Evolutionary conservation across 208 protist genomes (phyloP).

Genomic region (Herpetomonas samuelpessoai): DNA sequence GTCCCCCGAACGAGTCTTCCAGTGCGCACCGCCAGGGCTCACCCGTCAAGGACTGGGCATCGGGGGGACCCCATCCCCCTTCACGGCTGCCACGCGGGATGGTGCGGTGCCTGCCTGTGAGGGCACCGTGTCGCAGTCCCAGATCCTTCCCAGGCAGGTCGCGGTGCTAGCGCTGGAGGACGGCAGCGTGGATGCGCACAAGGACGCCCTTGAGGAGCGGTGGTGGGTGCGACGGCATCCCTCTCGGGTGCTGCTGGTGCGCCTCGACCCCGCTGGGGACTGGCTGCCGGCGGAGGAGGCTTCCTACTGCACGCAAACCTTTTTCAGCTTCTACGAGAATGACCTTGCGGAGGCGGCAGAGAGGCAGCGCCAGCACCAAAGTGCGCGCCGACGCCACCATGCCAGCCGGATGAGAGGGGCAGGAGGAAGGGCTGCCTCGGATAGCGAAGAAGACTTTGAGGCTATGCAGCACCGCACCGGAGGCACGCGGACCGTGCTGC

Average conservation of each 20-base stretch:
- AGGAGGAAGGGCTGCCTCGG: background rate
- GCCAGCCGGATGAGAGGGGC: background rate
- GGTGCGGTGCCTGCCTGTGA: background rate
- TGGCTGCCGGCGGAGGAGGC: constrained; percentile 41
- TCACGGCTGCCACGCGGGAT: background rate
- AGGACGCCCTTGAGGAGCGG: no score
- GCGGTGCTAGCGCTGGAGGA: constrained; percentile 5
- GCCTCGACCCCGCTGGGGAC: constrained; percentile 46
- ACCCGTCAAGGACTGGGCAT: background rate
- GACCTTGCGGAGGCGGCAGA: constrained; percentile 5
- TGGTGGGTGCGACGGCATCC: background rate
- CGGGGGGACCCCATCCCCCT: background rate
- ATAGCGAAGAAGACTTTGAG: constrained; percentile 5
- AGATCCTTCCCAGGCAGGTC: constrained; percentile 7
- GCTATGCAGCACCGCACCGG: background rate
- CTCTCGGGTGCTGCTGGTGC: constrained; percentile 45
- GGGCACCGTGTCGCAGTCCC: constrained; percentile 10
- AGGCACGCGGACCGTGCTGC: background rate
- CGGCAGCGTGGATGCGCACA: background rate
- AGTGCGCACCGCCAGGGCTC: constrained; percentile 13
- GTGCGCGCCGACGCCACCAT: no score
- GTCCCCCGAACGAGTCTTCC: background rate
- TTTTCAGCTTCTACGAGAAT: constrained; percentile 23
- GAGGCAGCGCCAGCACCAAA: background rate
- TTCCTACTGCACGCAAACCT: constrained; percentile 24